These are phyloP conservation scores for Aspergillus oerlinghausenensis DNA, from an alignment of 2,329 filamentous ascomycete species.

Conservation along the genomic window DNA sequence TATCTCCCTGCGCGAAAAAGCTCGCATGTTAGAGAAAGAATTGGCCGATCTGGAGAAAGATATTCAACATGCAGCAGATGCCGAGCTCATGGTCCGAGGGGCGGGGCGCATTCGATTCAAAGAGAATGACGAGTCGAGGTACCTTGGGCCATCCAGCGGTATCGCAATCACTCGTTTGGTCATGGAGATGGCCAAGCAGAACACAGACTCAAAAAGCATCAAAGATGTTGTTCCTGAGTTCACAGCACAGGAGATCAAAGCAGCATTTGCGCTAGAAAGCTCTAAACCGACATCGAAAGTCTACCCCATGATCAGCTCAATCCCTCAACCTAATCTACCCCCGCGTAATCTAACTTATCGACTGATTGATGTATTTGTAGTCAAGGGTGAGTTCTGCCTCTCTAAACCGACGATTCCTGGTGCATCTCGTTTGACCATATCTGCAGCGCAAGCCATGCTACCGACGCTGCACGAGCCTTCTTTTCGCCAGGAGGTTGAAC, in stretches of 20 bases:
- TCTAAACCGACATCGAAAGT: conserved; percentile 68
- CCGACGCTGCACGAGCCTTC: conserved; percentile 81
- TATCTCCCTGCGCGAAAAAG: conserved; percentile 81
- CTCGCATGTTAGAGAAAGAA: conserved; percentile 75
- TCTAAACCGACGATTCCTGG: not conserved
- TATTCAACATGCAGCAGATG: conserved; percentile 64
- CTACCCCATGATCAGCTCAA: conserved; percentile 84
- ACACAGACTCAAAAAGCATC: conserved; percentile 84
- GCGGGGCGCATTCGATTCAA: conserved; percentile 80
- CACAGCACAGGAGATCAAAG: conserved; percentile 61
- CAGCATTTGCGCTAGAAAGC: conserved; percentile 63
- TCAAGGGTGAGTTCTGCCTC: conserved; percentile 60
- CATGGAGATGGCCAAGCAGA: conserved; percentile 94
- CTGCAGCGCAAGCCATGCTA: conserved; percentile 76
- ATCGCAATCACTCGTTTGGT: conserved; percentile 92
- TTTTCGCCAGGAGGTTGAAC: conserved; percentile 70
- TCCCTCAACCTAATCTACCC: conserved; percentile 72
- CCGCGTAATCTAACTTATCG: conserved; percentile 69
- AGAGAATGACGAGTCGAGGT: conserved; percentile 82
- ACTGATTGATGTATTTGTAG: conserved; percentile 78
- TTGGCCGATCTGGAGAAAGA: conserved; percentile 74
- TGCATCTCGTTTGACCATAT: conserved; percentile 12
- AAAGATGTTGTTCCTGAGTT: conserved; percentile 84
- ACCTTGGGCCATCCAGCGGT: conserved; percentile 88
- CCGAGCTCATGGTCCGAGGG: conserved; percentile 80